Percentiles rank a stretch among this genome's conserved stretches.
Conservation (phyloP, 495 filamentous ascomycete genomes). For the Saxophila tyrrhenica region DNA sequence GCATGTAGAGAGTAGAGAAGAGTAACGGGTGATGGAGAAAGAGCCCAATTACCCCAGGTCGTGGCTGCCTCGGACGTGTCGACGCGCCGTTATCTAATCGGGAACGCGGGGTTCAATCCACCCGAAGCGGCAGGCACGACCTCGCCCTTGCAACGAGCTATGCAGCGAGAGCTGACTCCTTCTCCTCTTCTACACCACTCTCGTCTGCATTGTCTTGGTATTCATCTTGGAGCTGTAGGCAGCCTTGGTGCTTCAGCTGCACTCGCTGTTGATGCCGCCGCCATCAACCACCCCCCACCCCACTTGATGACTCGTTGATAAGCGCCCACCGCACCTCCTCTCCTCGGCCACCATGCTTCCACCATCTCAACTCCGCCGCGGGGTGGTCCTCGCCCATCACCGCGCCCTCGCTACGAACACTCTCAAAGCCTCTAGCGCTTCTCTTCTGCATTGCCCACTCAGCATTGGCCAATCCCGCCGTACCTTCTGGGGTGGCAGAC, state of each 20-base stretch:
- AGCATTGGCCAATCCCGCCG: not conserved
- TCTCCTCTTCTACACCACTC: too few species aligned
- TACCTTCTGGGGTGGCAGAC: slow-evolving; percentile 1
- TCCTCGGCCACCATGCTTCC: not conserved
- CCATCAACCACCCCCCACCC: too few species aligned
- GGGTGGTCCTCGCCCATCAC: not conserved
- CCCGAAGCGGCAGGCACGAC: too few species aligned
- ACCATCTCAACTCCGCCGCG: not conserved
- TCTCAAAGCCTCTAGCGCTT: not conserved
- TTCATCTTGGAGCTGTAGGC: too few species aligned
- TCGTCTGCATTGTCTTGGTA: not conserved
- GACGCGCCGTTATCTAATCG: too few species aligned
- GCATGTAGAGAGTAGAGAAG: not conserved
- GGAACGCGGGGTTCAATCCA: too few species aligned
- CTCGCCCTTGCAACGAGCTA: too few species aligned
- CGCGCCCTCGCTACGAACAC: not conserved
- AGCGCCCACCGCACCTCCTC: not conserved
- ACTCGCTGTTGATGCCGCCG: not conserved
- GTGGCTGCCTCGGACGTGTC: too few species aligned
- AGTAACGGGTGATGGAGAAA: too few species aligned
- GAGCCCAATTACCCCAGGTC: too few species aligned
- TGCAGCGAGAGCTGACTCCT: too few species aligned
- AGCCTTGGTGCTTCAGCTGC: not conserved
- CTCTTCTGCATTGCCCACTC: not conserved
- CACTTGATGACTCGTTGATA: not conserved